Conservation (phyloP, 768 basidiomycete species). For the Pluteus cervinus region DNA sequence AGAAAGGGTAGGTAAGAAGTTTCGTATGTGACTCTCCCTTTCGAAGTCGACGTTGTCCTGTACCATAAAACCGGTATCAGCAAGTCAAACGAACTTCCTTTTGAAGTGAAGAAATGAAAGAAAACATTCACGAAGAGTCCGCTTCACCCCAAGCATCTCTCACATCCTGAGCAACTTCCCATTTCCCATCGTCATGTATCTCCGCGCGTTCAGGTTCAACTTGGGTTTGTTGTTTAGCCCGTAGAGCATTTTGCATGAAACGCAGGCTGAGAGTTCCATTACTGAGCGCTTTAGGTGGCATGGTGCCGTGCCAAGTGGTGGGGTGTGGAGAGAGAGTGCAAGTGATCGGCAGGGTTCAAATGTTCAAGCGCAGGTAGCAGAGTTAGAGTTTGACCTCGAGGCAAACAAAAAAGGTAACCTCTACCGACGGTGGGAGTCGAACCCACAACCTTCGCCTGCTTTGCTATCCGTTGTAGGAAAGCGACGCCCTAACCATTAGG, state of each 20-base stretch:
- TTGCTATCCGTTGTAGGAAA: too few species aligned
- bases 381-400: too few species aligned
- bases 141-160: conserved; percentile 45
- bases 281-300: conserved; percentile 51
- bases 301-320: too few species aligned
- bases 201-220: conserved; percentile 46
- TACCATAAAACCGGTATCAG: background rate
- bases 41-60: background rate
- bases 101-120: too few species aligned
- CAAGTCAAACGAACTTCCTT: background rate
- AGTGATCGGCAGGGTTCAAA: too few species aligned
- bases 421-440: too few species aligned
- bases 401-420: too few species aligned
- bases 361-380: too few species aligned
- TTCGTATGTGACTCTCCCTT: conserved; percentile 44
- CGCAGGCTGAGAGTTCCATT: conserved; percentile 57
- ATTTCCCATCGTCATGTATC: conserved; percentile 58
- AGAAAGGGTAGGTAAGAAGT: conserved; percentile 63
- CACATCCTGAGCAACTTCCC: conserved; percentile 52
- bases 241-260: conserved; percentile 70
- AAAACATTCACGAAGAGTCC: conserved; percentile 5
- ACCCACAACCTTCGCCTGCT: too few species aligned
- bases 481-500: too few species aligned
- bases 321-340: too few species aligned
- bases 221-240: conserved; percentile 43